Base-by-base conservation (phyloP, 176 grass and related monocot genomes). In the Thinopyrum elongatum region DNA sequence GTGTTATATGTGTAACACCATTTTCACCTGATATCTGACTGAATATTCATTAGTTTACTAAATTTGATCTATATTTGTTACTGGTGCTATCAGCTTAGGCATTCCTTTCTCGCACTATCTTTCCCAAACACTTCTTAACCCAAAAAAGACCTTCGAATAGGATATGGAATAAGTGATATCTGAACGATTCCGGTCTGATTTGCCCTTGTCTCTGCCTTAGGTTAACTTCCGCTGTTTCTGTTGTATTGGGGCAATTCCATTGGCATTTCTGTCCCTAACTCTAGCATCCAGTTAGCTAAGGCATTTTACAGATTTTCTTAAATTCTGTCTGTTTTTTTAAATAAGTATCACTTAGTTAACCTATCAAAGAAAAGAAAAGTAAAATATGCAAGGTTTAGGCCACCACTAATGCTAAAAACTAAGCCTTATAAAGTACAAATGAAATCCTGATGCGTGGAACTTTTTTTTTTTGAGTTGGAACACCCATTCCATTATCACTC, bases 391-490 rank as follows among this genome's bases (percentile, higher is more conserved):
- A 29, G 46, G 10, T 74, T 63, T 46, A 74, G 74, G 23, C 19
- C 19, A 75, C 19, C 26, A 63, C 7, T 19, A 28, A 11, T 64
- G 57, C 27, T 14, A 76, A 49, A n/a, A 49, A 62, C 21, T 31
- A 46, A 75, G 19, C 7, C 7, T 74, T 86, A 25, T 86, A 30
- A 51, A 63, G 79, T 22, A 65, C 25, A 19, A 55, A 65, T 36
- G 58, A 23, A 63, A 25, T 74, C 4, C 38, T 22, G 39, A 17
- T 69, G 42, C 30, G 7, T 55, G 66, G 6, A 70, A 27, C 21
- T 70, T 80, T 28, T 12, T 77, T 80, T 27, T 81, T 13, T 80
- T 60, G 47, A 70, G 27, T 78, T 86, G 26, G 16, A 71, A 58
- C 31, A 77, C 41, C 41, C 11, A 42, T 42, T 42, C 41, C 10